Evolutionary conservation across 768 basidiomycete species (phyloP), one percentile per base, ranked within the genome.

Genomic region (Pisolithus tinctorius): DNA sequence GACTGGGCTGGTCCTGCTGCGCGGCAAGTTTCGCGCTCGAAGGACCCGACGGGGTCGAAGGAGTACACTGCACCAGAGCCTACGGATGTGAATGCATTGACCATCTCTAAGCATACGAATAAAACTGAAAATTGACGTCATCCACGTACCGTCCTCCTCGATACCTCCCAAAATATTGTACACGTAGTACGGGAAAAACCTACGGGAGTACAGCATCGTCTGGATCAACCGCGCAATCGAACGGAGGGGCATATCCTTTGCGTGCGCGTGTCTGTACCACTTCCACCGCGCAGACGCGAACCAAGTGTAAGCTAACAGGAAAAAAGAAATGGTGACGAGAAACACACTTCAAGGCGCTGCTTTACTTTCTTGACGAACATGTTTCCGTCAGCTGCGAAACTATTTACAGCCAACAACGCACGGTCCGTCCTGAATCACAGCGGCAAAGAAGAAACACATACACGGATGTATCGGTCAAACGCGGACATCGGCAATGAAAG

Each of bases 131-230:
- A 34, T 14, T 14, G 34, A 14, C 11, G 13, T 14, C 34, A 34
- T 34, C 13, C 34, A 14, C 88, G 59, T 62, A 93, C 93, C 93
- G 65, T 96, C 93, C 64, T 93, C 93, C 68, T 97, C 93, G 55
- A 96, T 91, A 39, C 93, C 93, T 47, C 91, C 91, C 31, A 97
- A 82, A 64, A 96, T 93, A 70, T 94, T 94, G 76, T 91, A 94
- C 30, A 94, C 87, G 69, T 95, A 99, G 77, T 88, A 98, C 1
- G 96, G 96, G 82, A 99, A 98, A 76, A 96, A 95, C 48, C 94
- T 84, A 56, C 88, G 86, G 38, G 80, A 88, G 68, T 99, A 99
- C 27, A 99, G 80, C 91, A 98, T 95, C 16, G 94, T 96, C 69
- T 97, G 95, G 51, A 98, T 94, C 61, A 99, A 78, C 52, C 96